These are phyloP conservation scores for Solanum sitiens DNA, from an alignment of 257 asterid genomes.

Conservation along the genomic window DNA sequence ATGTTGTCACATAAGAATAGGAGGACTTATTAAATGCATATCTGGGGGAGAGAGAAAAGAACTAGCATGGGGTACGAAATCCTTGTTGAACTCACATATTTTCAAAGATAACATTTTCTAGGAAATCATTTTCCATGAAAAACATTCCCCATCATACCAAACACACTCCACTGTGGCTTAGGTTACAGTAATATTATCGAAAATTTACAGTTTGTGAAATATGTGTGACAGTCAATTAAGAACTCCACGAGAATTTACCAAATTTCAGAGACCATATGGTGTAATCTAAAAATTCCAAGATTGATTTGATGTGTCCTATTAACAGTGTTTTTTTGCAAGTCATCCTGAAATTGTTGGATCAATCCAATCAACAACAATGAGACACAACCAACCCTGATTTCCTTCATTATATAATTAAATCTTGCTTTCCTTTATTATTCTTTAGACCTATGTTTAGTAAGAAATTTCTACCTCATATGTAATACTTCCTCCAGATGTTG, in stretches of 20 bases:
- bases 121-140: neutral
- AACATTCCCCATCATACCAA: neutral
- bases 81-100: neutral
- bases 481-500: constrained; percentile 51
- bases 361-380: neutral
- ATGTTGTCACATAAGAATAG: neutral
- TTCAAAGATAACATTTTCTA: neutral
- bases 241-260: too few relatives aligned
- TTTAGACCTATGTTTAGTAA: neutral
- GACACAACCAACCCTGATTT: neutral
- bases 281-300: neutral
- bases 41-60: neutral
- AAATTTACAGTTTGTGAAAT: neutral
- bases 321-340: neutral
- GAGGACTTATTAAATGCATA: neutral
- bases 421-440: neutral
- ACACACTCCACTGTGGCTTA: neutral
- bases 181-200: neutral
- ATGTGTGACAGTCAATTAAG: neutral
- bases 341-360: neutral
- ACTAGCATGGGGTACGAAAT: neutral
- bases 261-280: too few relatives aligned
- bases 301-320: neutral
- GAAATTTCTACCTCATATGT: constrained; percentile 38
- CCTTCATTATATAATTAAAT: neutral